These are phyloP conservation scores for Taphrina wiesneri DNA, from an alignment of 1,139 yeast species.

Conservation along the genomic window DNA sequence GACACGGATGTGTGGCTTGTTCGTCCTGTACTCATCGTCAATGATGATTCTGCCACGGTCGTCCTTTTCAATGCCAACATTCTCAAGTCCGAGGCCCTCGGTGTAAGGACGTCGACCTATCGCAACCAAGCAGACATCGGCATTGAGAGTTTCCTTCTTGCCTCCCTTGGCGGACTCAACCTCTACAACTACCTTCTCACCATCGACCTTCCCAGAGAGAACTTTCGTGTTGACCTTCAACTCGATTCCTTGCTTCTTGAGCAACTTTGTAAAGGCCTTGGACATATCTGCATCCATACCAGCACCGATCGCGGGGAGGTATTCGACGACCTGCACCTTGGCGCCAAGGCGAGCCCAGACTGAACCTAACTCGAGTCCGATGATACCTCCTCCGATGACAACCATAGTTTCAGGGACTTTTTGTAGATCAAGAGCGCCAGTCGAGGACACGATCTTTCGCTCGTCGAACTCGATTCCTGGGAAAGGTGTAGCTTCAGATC, in stretches of 20 bases:
- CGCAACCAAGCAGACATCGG: constrained; percentile 93
- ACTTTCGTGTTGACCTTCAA: constrained; percentile 94
- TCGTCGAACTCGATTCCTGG: constrained; percentile 97
- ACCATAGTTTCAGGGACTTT: constrained; percentile 91
- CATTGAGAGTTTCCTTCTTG: constrained; percentile 72
- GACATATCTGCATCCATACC: constrained; percentile 98
- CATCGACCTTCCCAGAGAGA: constrained; percentile 77
- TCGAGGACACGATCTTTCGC: constrained; percentile 93
- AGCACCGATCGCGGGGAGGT: constrained; percentile 77
- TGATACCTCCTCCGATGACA: constrained; percentile 98
- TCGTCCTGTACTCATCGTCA: constrained; percentile 91
- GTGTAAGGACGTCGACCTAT: constrained; percentile 99
- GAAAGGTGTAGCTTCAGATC: constrained; percentile 98
- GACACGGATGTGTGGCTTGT: constrained; percentile 88
- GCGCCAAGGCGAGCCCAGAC: constrained; percentile 95
- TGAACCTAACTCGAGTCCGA: constrained; percentile 99
- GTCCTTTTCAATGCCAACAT: constrained; percentile 84
- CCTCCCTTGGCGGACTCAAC: constrained; percentile 89
- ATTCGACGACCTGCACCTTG: constrained; percentile 92
- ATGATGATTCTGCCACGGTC: constrained; percentile 90
- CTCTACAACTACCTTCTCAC: constrained; percentile 81
- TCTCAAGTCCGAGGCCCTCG: constrained; percentile 83
- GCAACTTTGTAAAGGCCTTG: constrained; percentile 80
- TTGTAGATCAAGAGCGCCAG: constrained; percentile 81
- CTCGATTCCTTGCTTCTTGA: constrained; percentile 91